Evolutionary conservation across 371 early-diverging fungal species (phyloP).

Genomic region (Neoconidiobolus thromboides): DNA sequence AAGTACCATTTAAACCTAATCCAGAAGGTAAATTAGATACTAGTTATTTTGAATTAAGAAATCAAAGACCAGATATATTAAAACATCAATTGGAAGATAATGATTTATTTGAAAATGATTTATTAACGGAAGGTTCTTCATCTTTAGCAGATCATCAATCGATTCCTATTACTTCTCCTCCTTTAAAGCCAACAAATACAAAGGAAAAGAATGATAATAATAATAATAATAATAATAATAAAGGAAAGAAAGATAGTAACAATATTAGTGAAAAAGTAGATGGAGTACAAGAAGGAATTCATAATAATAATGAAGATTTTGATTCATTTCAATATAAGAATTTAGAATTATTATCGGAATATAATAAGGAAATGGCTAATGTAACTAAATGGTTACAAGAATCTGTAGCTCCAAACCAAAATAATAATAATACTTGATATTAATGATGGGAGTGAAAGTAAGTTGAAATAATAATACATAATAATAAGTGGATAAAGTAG

Average conservation of each 20-base stretch:
- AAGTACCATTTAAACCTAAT: constrained; percentile 72
- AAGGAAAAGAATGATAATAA: background rate
- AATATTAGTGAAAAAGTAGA: no score
- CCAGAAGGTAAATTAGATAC: constrained; percentile 64
- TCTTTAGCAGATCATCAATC: background rate
- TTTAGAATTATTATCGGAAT: background rate
- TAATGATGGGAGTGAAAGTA: no score
- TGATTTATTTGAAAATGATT: background rate
- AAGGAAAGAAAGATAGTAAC: background rate
- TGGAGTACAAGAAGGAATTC: background rate
- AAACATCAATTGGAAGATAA: background rate
- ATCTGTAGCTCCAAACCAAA: background rate
- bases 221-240: background rate
- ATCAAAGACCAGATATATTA: constrained; percentile 32
- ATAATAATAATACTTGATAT: no score
- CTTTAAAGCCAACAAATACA: background rate
- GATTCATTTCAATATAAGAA: constrained; percentile 7
- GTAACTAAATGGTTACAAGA: background rate
- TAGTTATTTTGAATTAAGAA: constrained; percentile 82
- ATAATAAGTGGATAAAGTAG: no score
- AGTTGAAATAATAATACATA: no score
- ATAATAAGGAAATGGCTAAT: constrained; percentile 7
- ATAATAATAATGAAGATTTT: background rate
- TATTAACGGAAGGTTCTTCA: background rate
- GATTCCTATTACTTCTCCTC: background rate